Percentiles rank a stretch among this genome's conserved stretches.
Evolutionary conservation across 805 yeast genomes (phyloP).

Genomic region (Scheffersomyces coipomensis): DNA sequence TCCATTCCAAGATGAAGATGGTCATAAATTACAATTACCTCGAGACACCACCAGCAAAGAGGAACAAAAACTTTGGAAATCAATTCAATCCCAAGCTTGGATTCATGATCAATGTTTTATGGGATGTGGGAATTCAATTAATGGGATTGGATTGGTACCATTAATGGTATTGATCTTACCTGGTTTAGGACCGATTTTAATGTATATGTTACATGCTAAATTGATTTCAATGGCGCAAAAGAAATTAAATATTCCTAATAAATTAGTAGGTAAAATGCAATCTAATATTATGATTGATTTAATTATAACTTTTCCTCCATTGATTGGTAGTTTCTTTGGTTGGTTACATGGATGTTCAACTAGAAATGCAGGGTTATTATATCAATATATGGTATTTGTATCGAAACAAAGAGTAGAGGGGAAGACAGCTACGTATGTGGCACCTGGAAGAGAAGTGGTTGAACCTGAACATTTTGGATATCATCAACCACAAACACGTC

Average conservation of each 20-base stretch:
- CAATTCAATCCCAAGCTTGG: constrained; percentile 81
- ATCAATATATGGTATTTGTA: constrained; percentile 27
- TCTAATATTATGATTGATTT: constrained; percentile 76
- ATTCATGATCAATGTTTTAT: constrained; percentile 77
- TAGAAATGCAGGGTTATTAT: constrained; percentile 80
- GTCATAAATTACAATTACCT: constrained; percentile 60
- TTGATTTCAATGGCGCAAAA: constrained; percentile 60
- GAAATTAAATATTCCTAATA: constrained; percentile 54
- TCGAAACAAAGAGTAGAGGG: constrained; percentile 18
- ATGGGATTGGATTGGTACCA: constrained; percentile 81
- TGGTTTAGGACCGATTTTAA: constrained; percentile 76
- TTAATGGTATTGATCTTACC: constrained; percentile 66
- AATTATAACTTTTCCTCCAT: constrained; percentile 72
- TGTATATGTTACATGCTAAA: constrained; percentile 77
- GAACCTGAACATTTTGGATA: constrained; percentile 4
- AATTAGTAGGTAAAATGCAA: constrained; percentile 65
- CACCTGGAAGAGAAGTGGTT: constrained; percentile 5
- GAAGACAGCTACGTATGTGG: constrained; percentile 17
- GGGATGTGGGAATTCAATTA: constrained; percentile 62
- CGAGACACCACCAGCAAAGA: constrained; percentile 45
- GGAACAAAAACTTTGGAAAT: constrained; percentile 71
- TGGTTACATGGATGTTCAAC: constrained; percentile 89
- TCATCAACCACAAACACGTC: background rate
- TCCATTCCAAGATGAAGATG: constrained; percentile 65
- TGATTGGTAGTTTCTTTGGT: constrained; percentile 71